Evolutionary conservation across 306 rosid genomes (phyloP).

Genomic region (Parietaria judaica): DNA sequence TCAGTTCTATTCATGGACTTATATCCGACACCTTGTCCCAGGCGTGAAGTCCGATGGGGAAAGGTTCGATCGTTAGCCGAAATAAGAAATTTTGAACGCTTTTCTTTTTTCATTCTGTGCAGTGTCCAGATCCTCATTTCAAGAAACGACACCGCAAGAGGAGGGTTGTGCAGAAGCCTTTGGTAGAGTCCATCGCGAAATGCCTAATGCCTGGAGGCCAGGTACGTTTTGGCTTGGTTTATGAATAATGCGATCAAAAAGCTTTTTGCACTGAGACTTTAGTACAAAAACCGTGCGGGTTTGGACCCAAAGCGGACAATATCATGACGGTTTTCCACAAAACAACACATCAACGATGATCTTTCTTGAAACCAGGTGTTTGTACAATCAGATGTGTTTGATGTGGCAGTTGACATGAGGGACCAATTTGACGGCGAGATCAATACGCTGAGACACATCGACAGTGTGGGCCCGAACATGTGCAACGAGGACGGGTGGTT

Average conservation of each 20-base stretch:
- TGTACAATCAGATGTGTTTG: slow-evolving; percentile 63
- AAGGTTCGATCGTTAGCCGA: background rate
- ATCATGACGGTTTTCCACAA: too few relatives aligned
- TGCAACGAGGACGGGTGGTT: slow-evolving; percentile 79
- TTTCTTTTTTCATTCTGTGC: slow-evolving; percentile 23
- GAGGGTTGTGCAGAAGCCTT: slow-evolving; percentile 75
- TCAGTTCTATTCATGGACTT: too few relatives aligned
- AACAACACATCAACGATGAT: background rate
- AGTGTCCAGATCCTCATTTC: slow-evolving; percentile 99
- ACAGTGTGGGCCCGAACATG: slow-evolving; percentile 26
- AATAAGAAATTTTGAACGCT: slow-evolving; percentile 6
- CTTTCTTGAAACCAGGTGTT: slow-evolving; percentile 49
- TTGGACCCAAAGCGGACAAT: too few relatives aligned
- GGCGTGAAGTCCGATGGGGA: background rate
- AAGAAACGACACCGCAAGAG: slow-evolving; percentile 84
- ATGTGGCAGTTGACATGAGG: slow-evolving; percentile 73
- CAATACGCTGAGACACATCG: slow-evolving; percentile 37
- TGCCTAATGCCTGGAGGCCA: slow-evolving; percentile 57
- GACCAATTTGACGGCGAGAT: slow-evolving; percentile 49
- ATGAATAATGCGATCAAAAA: background rate
- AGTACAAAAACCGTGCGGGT: too few relatives aligned
- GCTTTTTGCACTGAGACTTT: too few relatives aligned
- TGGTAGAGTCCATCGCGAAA: slow-evolving; percentile 50
- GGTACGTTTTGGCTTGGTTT: slow-evolving; percentile 30
- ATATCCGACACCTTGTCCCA: background rate